These are phyloP conservation scores for Phytophthora boehmeriae DNA, from an alignment of 352 stramenopile species.

Conservation along the genomic window DNA sequence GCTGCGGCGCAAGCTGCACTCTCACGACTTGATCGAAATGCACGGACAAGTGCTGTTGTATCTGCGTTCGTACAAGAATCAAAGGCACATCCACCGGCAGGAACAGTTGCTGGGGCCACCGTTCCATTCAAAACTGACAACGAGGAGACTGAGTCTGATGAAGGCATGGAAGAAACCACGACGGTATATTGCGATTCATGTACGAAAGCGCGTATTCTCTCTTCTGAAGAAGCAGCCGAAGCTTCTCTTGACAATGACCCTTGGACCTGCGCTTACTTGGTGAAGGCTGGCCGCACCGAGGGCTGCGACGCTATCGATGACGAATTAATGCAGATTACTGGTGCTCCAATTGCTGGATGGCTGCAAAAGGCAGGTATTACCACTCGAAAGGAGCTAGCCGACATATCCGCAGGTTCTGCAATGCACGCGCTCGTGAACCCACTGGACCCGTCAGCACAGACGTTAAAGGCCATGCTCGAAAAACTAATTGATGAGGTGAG, in stretches of 20 bases:
- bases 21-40: slow-evolving; percentile 52
- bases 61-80: slow-evolving; percentile 38
- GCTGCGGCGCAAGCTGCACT: slow-evolving; percentile 63
- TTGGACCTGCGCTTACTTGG: slow-evolving; percentile 71
- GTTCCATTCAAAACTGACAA: slow-evolving; percentile 4
- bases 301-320: slow-evolving; percentile 71
- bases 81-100: not conserved
- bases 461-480: slow-evolving; percentile 50
- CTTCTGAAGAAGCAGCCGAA: slow-evolving; percentile 42
- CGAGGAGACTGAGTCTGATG: slow-evolving; percentile 44
- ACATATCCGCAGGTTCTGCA: slow-evolving; percentile 36
- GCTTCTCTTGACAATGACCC: slow-evolving; percentile 32
- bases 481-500: slow-evolving; percentile 67
- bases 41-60: slow-evolving; percentile 47
- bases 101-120: not conserved
- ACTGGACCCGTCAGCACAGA: slow-evolving; percentile 39
- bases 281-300: slow-evolving; percentile 31
- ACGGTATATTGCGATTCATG: slow-evolving; percentile 86
- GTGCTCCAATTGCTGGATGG: slow-evolving; percentile 46
- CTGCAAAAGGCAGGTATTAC: slow-evolving; percentile 50
- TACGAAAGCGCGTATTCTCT: slow-evolving; percentile 80
- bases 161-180: slow-evolving; percentile 63
- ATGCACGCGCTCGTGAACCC: slow-evolving; percentile 44
- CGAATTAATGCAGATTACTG: slow-evolving; percentile 71
- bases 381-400: slow-evolving; percentile 68